Percentiles rank a stretch among this genome's conserved stretches.
These are phyloP conservation scores for Colletotrichum scovillei DNA, from an alignment of 2,329 filamentous ascomycete genomes.

Conservation along the genomic window DNA sequence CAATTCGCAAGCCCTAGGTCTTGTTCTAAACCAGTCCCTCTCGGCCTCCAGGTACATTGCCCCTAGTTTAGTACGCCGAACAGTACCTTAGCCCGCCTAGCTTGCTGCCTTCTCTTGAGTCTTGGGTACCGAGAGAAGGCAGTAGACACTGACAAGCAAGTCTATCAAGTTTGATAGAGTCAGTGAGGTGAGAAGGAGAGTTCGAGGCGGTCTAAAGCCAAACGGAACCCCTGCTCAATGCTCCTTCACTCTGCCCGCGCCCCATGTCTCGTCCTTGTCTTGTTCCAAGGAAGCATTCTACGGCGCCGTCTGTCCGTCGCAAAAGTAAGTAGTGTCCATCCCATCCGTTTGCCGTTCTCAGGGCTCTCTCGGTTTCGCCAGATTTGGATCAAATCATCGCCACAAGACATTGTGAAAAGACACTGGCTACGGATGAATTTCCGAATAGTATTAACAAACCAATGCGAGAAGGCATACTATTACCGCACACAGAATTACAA, in stretches of 20 bases:
- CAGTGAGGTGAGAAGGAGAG: constrained; percentile 29
- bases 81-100: constrained; percentile 14
- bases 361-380: constrained; percentile 2
- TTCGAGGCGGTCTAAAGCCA: constrained; percentile 34
- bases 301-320: constrained; percentile 14
- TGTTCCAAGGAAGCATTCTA: constrained; percentile 24
- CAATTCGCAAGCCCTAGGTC: neutral
- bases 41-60: constrained; percentile 6
- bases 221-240: constrained; percentile 29
- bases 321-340: neutral
- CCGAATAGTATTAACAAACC: constrained; percentile 1
- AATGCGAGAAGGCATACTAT: neutral
- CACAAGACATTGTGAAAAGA: constrained; percentile 9
- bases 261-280: constrained; percentile 15
- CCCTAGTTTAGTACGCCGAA: constrained; percentile 16
- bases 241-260: constrained; percentile 6
- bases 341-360: constrained; percentile 1
- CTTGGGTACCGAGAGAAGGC: neutral
- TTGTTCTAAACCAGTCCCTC: neutral
- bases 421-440: neutral
- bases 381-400: constrained; percentile 16
- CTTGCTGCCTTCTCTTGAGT: neutral
- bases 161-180: constrained; percentile 26
- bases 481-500: neutral
- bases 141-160: constrained; percentile 2